A percentile compares a stretch with the other conserved stretches of the same genome.
phyloP scores from a whole-genome alignment of 1,284 basidiomycete species.

The Tilletia walkeri region DNA sequence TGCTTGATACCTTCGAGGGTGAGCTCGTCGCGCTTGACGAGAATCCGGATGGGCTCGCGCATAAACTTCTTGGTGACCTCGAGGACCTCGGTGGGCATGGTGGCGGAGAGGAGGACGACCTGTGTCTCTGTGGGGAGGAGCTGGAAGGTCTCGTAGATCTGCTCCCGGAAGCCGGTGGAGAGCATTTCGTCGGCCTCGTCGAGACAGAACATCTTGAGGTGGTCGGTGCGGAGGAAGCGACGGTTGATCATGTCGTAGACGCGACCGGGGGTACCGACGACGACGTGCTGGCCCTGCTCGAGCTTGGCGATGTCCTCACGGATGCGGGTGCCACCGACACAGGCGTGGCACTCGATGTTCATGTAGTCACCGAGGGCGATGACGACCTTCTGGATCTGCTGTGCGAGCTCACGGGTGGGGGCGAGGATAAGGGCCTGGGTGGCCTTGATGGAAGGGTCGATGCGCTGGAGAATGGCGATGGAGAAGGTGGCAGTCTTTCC shows the following conservation, averaged over 20 bases:
- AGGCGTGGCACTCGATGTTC: slow-evolving; percentile 98
- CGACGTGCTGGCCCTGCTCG: slow-evolving; percentile 96
- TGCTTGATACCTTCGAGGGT: slow-evolving; percentile 99
- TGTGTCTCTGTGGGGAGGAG: slow-evolving; percentile 37
- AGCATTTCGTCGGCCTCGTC: slow-evolving; percentile 97
- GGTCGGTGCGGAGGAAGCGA: slow-evolving; percentile 85
- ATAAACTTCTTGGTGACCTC: slow-evolving; percentile 99
- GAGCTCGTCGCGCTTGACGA: slow-evolving; percentile 99
- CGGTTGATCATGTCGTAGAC: slow-evolving; percentile 99
- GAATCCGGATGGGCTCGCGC: slow-evolving; percentile 96
- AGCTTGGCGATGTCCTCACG: slow-evolving; percentile 98
- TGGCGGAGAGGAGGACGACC: slow-evolving; percentile 70
- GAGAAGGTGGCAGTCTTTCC: slow-evolving; percentile 95
- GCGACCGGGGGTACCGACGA: slow-evolving; percentile 94
- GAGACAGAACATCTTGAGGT: slow-evolving; percentile 99
- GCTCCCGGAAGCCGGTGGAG: slow-evolving; percentile 99
- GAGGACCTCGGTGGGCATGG: slow-evolving; percentile 92
- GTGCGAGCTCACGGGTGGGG: slow-evolving; percentile 62
- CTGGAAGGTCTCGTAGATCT: slow-evolving; percentile 77
- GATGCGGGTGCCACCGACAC: slow-evolving; percentile 88
- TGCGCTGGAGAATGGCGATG: slow-evolving; percentile 67
- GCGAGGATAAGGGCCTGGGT: slow-evolving; percentile 95
- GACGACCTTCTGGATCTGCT: slow-evolving; percentile 97
- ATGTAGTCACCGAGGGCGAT: slow-evolving; percentile 97
- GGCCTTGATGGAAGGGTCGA: slow-evolving; percentile 91